Percentiles rank a stretch among this genome's conserved stretches.
These are phyloP conservation scores for Aspergillus nomiae DNA, from an alignment of 2,329 filamentous ascomycete species.

Conservation along the genomic window DNA sequence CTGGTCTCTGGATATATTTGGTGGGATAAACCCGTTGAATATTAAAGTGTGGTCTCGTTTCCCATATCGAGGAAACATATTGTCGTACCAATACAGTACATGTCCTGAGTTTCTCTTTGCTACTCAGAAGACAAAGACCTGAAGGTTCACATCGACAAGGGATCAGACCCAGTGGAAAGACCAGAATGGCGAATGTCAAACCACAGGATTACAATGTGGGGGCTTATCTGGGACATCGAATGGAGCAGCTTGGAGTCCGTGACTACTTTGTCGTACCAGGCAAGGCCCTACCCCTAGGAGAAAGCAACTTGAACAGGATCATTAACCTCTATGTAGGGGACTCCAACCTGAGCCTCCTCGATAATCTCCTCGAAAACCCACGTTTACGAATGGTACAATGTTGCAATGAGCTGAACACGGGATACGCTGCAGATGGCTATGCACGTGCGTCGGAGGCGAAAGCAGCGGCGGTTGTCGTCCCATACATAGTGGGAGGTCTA, in stretches of 20 bases:
- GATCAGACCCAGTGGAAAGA: background rate
- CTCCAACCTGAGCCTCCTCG: constrained; percentile 8
- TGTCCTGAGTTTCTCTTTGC: background rate
- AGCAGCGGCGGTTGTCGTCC: constrained; percentile 12
- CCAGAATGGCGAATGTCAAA: background rate
- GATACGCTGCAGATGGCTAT: constrained; percentile 21
- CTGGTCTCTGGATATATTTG: background rate
- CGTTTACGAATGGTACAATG: constrained; percentile 12
- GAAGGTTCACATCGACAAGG: background rate
- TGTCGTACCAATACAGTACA: fast-evolving
- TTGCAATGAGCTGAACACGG: constrained; percentile 19
- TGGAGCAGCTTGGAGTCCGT: constrained; percentile 12
- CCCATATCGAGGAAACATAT: background rate
- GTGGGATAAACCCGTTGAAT: fast-evolving
- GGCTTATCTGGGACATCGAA: constrained; percentile 7
- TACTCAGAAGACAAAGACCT: background rate
- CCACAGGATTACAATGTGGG: constrained; percentile 1
- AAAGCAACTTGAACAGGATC: background rate
- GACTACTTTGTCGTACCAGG: constrained; percentile 18
- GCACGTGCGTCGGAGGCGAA: constrained; percentile 8
- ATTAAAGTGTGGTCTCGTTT: background rate
- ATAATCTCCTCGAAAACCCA: constrained; percentile 6
- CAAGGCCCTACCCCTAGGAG: background rate
- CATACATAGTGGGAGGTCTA: constrained; percentile 16
- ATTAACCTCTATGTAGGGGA: constrained; percentile 3